These are phyloP conservation scores for Arabidopsis arenosa DNA, from an alignment of 345 rosid genomes.

Conservation along the genomic window DNA sequence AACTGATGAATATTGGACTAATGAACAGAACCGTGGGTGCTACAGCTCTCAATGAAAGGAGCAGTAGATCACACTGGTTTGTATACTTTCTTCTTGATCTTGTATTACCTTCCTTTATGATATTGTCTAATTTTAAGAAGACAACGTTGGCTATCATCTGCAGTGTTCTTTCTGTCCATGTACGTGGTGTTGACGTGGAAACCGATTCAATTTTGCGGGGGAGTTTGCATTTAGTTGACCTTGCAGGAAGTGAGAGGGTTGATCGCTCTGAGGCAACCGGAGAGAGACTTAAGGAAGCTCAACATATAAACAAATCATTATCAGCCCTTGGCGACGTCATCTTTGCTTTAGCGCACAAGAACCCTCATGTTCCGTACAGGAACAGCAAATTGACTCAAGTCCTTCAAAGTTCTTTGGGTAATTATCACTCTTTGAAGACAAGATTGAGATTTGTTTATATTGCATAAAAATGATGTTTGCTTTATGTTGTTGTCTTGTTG, in stretches of 20 bases:
- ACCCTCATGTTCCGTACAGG: slow-evolving; percentile 85
- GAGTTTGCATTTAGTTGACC: slow-evolving; percentile 88
- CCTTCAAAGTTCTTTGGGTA: slow-evolving; percentile 97
- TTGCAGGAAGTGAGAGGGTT: slow-evolving; percentile 98
- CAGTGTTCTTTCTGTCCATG: slow-evolving; percentile 96
- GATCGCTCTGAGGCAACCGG: slow-evolving; percentile 98
- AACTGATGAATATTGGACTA: slow-evolving; percentile 82
- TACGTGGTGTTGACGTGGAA: slow-evolving; percentile 73
- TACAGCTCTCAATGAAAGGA: slow-evolving; percentile 92
- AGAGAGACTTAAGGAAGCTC: slow-evolving; percentile 96
- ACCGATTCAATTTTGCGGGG: slow-evolving; percentile 78
- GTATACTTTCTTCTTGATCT: slow-evolving; percentile 26
- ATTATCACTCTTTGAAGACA: slow-evolving; percentile 2
- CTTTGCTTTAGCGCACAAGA: slow-evolving; percentile 88
- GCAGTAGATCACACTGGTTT: slow-evolving; percentile 98
- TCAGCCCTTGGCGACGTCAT: slow-evolving; percentile 98
- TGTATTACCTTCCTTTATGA: slow-evolving; percentile 8
- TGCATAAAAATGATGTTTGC: not conserved
- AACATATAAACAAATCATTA: slow-evolving; percentile 90
- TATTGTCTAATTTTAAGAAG: not conserved
- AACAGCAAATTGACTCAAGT: slow-evolving; percentile 99
- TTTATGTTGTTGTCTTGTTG: slow-evolving; percentile 26
- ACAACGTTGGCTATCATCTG: slow-evolving; percentile 39
- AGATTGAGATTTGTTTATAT: slow-evolving; percentile 10
- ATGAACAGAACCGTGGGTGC: slow-evolving; percentile 91